Evolutionary conservation across 2,329 filamentous ascomycete species (phyloP), one percentile per base, ranked within the genome.

Genomic region (Phialocephala subalpina): DNA sequence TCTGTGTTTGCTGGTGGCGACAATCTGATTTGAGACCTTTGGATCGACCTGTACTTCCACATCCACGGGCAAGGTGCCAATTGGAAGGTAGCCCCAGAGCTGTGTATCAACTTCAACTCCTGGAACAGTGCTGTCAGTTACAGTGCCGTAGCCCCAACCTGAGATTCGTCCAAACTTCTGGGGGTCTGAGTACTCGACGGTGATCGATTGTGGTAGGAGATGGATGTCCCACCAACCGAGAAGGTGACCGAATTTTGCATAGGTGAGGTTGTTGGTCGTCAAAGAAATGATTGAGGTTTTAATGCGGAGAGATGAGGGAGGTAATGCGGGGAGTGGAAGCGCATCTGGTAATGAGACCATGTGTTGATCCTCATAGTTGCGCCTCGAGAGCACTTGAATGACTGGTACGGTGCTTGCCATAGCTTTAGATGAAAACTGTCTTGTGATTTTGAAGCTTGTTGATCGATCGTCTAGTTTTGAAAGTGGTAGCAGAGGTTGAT

Each of bases 211-310:
- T 11, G 73, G 73, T 20, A 72, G 62, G 36, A 71, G 71, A 60
- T 74, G 70, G 9, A 74, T 65, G 38, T 72, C 73, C 73, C 71
- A 75, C 72, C 72, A 74, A 1, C 71, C 71, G 5, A 72, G 27
- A 16, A 73, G 29, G 62, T 72, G 61, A 2, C 70, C 70, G 47
- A 69, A 16, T 27, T 68, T 61, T 29, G 72, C 67, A 67, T 74
- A 74, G 11, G 62, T 68, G 45, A 73, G 56, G 38, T 73, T 73
- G 40, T 74, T 75, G n/a, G 67, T 69, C 2, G 72, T 73, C 16
- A 74, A 56, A 11, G 69, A 72, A 47, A 75, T 27, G 33, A 74
- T 61, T 16, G 27, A 64, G 1, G 68, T 64, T 11, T 67, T 67
- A n/a, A 75, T 63, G 3, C 70, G 71, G 18, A 75, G 47, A 8